These are phyloP conservation scores for Yarrowia bubula DNA, from an alignment of 805 yeast species.

Conservation along the genomic window DNA sequence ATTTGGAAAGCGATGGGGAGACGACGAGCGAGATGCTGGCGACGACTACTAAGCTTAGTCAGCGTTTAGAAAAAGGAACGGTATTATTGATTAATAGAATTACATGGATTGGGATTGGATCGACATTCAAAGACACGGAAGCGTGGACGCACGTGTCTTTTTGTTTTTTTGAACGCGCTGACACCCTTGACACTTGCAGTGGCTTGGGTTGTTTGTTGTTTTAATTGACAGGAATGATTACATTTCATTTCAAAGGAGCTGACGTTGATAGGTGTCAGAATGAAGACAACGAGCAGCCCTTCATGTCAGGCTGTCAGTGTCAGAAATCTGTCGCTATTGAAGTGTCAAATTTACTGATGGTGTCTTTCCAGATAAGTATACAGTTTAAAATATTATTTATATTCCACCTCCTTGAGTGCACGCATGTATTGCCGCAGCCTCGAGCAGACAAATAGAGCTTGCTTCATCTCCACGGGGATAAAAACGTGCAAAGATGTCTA, in stretches of 20 bases:
- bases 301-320: not conserved
- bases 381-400: slow-evolving; percentile 13
- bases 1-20: slow-evolving; percentile 39
- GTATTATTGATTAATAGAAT: not conserved
- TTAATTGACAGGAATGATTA: not conserved
- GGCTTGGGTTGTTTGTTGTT: not conserved
- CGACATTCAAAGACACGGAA: not conserved
- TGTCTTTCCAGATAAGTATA: not conserved
- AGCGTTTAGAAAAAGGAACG: not conserved
- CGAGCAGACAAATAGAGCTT: not conserved
- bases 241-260: not conserved
- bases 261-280: slow-evolving; percentile 2
- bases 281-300: not conserved
- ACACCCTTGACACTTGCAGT: not conserved
- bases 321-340: not conserved
- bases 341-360: not conserved
- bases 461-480: slow-evolving; percentile 1
- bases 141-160: not conserved
- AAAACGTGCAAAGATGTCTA: not conserved
- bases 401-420: not conserved
- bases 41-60: slow-evolving; percentile 1
- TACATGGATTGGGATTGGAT: not conserved
- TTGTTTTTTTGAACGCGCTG: not conserved
- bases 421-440: not conserved
- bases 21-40: not conserved